Conservation (phyloP, 176 grass and related monocot species). For the Oryza australiensis region DNA sequence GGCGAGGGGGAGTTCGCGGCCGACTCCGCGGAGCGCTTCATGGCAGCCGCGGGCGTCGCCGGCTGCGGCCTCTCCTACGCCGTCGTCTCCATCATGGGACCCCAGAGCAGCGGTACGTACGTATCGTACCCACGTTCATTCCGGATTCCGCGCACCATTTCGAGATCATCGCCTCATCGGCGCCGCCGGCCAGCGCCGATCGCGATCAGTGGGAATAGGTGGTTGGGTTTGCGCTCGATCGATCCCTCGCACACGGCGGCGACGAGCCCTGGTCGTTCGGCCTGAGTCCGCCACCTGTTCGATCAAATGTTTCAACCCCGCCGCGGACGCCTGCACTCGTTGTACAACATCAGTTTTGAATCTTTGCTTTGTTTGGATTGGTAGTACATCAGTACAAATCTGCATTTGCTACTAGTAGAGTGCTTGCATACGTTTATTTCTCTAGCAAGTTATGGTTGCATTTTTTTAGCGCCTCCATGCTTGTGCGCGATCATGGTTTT, state of each 20-base stretch:
- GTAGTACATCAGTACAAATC: background rate
- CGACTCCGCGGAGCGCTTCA: constrained; percentile 54
- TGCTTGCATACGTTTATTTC: background rate
- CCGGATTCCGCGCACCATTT: too few relatives aligned
- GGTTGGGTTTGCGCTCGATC: too few relatives aligned
- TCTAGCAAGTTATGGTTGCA: background rate
- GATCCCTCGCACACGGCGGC: too few relatives aligned
- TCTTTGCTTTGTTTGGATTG: background rate
- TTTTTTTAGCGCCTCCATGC: background rate
- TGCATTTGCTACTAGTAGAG: background rate
- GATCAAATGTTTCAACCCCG: constrained; percentile 25
- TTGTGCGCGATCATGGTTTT: background rate
- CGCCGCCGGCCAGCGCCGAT: too few relatives aligned
- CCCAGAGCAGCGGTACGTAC: constrained; percentile 66
- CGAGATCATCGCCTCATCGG: too few relatives aligned
- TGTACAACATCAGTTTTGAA: too few relatives aligned
- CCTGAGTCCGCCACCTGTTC: constrained; percentile 4
- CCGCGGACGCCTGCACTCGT: too few relatives aligned
- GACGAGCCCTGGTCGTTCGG: too few relatives aligned
- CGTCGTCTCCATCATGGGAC: constrained; percentile 68
- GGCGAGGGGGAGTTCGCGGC: constrained; percentile 56
- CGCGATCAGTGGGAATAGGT: too few relatives aligned
- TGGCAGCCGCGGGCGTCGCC: constrained; percentile 48
- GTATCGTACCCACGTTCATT: too few relatives aligned
- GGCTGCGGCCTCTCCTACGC: constrained; percentile 64